phyloP scores from a whole-genome alignment of 1,139 yeast species.

The Pichia sp. region DNA sequence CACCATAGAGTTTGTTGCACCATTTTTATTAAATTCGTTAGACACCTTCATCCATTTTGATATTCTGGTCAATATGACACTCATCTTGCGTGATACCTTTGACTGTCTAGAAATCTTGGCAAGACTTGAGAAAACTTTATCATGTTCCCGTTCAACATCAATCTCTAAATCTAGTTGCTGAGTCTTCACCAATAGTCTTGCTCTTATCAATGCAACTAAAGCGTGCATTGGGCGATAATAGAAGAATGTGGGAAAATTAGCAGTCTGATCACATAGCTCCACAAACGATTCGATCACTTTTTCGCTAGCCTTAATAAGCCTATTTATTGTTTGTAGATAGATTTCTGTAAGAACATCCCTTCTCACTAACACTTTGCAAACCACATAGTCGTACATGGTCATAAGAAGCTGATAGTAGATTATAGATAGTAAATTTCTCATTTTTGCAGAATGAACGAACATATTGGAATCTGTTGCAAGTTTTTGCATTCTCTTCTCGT shows the following conservation, averaged over 20 bases:
- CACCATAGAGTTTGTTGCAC: slow-evolving; percentile 34
- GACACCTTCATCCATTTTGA: slow-evolving; percentile 44
- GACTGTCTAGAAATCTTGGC: slow-evolving; percentile 27
- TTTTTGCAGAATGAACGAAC: slow-evolving; percentile 26
- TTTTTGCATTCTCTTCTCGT: slow-evolving; percentile 27
- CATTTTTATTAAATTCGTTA: slow-evolving; percentile 28
- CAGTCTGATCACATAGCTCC: slow-evolving; percentile 32
- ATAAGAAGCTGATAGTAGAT: slow-evolving; percentile 42
- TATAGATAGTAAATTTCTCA: slow-evolving; percentile 31
- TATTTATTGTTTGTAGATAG: slow-evolving; percentile 33
- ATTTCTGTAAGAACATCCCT: slow-evolving; percentile 25
- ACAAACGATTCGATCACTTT: slow-evolving; percentile 40
- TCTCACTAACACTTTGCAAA: slow-evolving; percentile 29
- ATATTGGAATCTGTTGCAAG: slow-evolving; percentile 31
- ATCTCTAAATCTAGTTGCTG: slow-evolving; percentile 30
- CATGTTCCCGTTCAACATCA: slow-evolving; percentile 33
- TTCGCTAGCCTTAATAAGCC: slow-evolving; percentile 38
- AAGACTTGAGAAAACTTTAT: slow-evolving; percentile 25
- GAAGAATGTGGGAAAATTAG: slow-evolving; percentile 45
- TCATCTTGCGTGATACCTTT: slow-evolving; percentile 37
- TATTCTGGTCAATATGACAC: slow-evolving; percentile 35
- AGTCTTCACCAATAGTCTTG: slow-evolving; percentile 37
- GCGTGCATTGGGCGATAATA: slow-evolving; percentile 53
- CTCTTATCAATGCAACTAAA: slow-evolving; percentile 39
- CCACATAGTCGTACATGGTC: slow-evolving; percentile 43